Conservation (phyloP, 306 rosid species). For the Gillenia trifoliata region DNA sequence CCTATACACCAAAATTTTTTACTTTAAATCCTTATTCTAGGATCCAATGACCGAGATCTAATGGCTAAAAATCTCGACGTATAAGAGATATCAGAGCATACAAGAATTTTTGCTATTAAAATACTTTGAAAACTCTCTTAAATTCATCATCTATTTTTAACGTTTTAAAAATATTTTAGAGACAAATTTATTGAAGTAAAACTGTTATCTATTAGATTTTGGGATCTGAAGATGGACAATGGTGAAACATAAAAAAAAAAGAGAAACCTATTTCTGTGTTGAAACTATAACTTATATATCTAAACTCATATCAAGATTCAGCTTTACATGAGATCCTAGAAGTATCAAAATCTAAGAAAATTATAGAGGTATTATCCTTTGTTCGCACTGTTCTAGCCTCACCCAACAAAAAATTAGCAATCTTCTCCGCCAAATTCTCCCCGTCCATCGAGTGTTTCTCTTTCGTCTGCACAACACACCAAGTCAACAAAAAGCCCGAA, state of each 20-base stretch:
- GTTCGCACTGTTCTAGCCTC: constrained; percentile 94
- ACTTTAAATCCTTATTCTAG: too few relatives aligned
- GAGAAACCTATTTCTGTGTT: constrained; percentile 25
- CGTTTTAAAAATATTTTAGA: too few relatives aligned
- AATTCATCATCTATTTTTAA: too few relatives aligned
- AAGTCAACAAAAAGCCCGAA: neutral
- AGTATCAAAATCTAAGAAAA: constrained; percentile 86
- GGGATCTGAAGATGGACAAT: neutral
- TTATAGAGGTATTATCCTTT: constrained; percentile 90
- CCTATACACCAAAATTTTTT: too few relatives aligned
- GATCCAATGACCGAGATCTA: too few relatives aligned
- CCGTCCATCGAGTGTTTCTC: constrained; percentile 42
- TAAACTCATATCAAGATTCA: constrained; percentile 52
- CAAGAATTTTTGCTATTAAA: too few relatives aligned
- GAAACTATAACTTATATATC: constrained; percentile 27
- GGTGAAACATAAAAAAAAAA: neutral
- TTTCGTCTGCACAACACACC: constrained; percentile 41
- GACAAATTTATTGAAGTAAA: too few relatives aligned
- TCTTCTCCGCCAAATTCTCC: constrained; percentile 66
- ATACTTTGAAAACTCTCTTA: too few relatives aligned
- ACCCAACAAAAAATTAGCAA: constrained; percentile 70
- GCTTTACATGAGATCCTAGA: constrained; percentile 66
- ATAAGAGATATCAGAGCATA: too few relatives aligned
- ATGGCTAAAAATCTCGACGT: too few relatives aligned
- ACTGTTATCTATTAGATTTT: neutral